Conservation (phyloP, 805 yeast genomes). For the Saccharomycopsis sp. region DNA sequence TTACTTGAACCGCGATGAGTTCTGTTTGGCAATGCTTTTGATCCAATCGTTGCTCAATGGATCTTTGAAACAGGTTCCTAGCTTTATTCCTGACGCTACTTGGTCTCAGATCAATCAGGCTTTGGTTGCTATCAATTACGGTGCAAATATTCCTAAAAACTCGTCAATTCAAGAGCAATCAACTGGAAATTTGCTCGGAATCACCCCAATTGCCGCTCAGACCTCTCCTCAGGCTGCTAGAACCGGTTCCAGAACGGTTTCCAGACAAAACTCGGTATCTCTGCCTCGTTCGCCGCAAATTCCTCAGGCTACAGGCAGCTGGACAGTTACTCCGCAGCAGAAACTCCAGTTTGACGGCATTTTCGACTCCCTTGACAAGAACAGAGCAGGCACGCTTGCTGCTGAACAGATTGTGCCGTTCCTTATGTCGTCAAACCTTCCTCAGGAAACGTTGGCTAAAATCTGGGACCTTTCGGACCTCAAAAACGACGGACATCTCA, state of each 20-base stretch:
- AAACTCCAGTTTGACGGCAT: constrained; percentile 72
- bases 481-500: constrained; percentile 76
- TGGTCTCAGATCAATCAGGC: constrained; percentile 32
- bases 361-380: constrained; percentile 71
- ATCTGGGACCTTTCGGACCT: constrained; percentile 95
- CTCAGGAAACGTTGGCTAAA: constrained; percentile 77
- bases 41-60: constrained; percentile 77
- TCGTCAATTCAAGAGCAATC: constrained; percentile 14
- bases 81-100: constrained; percentile 35
- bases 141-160: not conserved
- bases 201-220: not conserved
- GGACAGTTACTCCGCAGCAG: constrained; percentile 65
- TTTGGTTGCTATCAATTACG: constrained; percentile 18
- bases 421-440: constrained; percentile 78
- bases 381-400: constrained; percentile 52
- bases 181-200: constrained; percentile 18
- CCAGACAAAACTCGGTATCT: constrained; percentile 2
- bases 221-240: not conserved
- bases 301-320: constrained; percentile 28
- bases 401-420: constrained; percentile 84
- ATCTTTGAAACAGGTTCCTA: constrained; percentile 51
- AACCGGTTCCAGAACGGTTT: not conserved
- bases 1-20: constrained; percentile 62
- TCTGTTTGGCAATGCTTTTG: constrained; percentile 90
- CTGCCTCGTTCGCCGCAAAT: not conserved